A percentile compares a stretch with the other conserved stretches of the same genome.
These are phyloP conservation scores for Cladosporium oxysporum DNA, from an alignment of 2,329 filamentous ascomycete species.

Conservation along the genomic window DNA sequence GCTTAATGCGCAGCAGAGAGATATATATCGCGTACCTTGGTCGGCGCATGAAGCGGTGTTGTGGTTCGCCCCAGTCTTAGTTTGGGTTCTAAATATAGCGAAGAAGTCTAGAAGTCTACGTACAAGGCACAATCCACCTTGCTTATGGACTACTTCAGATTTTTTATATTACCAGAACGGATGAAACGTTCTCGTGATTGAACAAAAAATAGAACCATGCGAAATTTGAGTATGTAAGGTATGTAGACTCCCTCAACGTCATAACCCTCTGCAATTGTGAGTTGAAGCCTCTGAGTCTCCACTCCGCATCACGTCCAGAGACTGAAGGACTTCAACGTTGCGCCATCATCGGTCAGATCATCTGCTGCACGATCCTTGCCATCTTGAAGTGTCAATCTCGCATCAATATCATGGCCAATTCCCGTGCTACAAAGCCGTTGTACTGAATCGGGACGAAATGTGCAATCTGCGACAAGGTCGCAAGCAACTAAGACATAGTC, in stretches of 20 bases:
- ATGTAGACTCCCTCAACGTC: not conserved
- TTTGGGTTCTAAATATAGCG: not conserved
- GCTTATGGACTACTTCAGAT: not conserved
- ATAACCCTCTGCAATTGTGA: not conserved
- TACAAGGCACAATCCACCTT: not conserved
- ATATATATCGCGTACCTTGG: no score
- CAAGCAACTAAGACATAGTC: not conserved
- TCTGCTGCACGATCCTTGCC: not conserved
- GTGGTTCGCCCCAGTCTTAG: not conserved
- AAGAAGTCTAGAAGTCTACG: not conserved
- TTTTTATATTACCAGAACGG: not conserved
- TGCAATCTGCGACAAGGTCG: not conserved
- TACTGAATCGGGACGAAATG: not conserved
- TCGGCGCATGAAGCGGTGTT: not conserved
- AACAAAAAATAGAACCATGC: not conserved
- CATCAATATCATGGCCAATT: not conserved
- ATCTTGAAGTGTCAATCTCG: not conserved
- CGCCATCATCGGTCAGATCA: not conserved
- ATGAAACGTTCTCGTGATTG: not conserved
- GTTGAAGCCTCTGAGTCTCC: not conserved
- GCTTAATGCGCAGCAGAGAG: no score
- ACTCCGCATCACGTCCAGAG: not conserved
- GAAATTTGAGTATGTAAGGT: not conserved
- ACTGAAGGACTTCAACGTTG: not conserved
- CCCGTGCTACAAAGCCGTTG: not conserved